phyloP scores from a whole-genome alignment of 2,329 filamentous ascomycete species.

The Alternaria conjuncta region DNA sequence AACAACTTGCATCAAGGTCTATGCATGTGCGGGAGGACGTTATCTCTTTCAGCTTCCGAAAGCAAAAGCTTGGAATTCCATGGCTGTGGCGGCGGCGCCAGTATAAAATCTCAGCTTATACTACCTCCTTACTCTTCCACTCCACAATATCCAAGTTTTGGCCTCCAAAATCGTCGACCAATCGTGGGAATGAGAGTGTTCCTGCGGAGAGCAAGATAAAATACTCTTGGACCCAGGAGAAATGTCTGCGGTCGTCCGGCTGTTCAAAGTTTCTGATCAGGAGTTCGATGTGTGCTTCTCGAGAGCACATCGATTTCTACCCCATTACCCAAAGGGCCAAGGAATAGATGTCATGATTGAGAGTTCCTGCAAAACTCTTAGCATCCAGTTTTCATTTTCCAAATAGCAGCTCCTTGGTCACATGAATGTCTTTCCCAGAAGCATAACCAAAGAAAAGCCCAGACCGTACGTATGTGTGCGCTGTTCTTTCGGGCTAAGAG shows the following conservation, averaged over 20 bases:
- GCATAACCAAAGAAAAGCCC: too few relatives aligned
- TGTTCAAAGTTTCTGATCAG: fast-evolving
- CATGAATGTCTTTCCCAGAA: neutral
- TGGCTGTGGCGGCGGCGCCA: too few relatives aligned
- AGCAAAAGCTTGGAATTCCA: too few relatives aligned
- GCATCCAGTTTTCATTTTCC: neutral
- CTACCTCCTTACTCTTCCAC: neutral
- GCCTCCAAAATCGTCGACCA: too few relatives aligned
- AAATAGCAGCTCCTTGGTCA: neutral
- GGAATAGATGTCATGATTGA: neutral
- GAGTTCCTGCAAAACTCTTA: neutral
- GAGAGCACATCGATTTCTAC: neutral
- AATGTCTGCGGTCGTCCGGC: neutral
- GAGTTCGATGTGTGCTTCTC: neutral
- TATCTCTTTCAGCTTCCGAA: too few relatives aligned
- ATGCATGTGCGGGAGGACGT: too few relatives aligned
- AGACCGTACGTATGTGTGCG: neutral
- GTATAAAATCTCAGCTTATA: neutral
- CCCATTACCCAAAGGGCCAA: neutral
- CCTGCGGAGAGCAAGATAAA: neutral
- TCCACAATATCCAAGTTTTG: neutral
- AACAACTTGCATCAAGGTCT: too few relatives aligned
- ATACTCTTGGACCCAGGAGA: fast-evolving
- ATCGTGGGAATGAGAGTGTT: too few relatives aligned
- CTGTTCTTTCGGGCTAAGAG: neutral